Base-by-base conservation (phyloP, 192 early-diverging fungal species). In the Mortierella alpina region DNA sequence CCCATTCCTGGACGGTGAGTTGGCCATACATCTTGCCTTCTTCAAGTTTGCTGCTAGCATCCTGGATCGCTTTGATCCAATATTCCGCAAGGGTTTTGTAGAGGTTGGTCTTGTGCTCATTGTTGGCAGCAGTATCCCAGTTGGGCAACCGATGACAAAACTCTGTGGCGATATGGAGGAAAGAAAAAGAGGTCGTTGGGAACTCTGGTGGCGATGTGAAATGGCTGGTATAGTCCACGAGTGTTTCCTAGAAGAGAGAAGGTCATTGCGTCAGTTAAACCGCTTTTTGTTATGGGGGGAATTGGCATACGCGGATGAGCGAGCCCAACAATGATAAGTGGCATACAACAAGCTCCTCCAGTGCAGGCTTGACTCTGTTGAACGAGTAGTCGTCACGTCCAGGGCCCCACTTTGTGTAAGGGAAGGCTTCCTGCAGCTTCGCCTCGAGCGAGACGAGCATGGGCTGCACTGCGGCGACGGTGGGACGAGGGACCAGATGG, bases 321-420 rank as follows among this genome's bases (percentile, higher is more conserved):
- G 31, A 31, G 3, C 31, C 31, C 31, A 31, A 31, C 31, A 31
- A 31, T 3, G 31, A 31, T 31, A 31, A 3, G 3, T 0, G 6
- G 63, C 77, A 53, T 84, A 88, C 90, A 22, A 85, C 79, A 20
- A 97, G 85, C 63, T 97, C 95, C 5, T 86, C 82, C 22, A 98
- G 80, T 9, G 86, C 84, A 51, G 92, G 90, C 68, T 90, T 87
- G 52, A 97, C 95, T 63, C 97, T 88, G 78, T 93, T 91, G 84
- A 91, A 97, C 7, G 95, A 90, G 83, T 99, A 99, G 82, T 95
- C 93, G 82, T 97, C 96, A 39, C 86, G 84, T 1, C 81, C 71
- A 20, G 90, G 88, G 15, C 96, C 96, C 52, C 87, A 87, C 71
- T 93, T 91, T 63, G 88, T 93, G 86, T 97, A 99, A 0, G 96